phyloP scores from a whole-genome alignment of 2,329 filamentous ascomycete genomes.

The Ceratocystis smalleyi region DNA sequence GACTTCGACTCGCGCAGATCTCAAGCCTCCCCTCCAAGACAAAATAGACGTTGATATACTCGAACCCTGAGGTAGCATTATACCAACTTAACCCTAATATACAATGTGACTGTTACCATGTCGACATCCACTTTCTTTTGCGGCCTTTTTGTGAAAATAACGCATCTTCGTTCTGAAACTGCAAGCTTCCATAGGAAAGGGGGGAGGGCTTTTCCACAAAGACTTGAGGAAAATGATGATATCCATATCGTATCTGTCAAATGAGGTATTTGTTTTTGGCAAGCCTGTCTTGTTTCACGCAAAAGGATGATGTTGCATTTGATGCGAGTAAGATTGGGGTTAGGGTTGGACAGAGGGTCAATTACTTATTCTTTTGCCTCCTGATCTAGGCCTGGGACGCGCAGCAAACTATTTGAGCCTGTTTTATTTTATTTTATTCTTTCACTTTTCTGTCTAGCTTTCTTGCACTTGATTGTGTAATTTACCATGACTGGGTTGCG shows the following conservation, averaged over 20 bases:
- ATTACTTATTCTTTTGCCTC: background rate
- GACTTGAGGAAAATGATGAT: background rate
- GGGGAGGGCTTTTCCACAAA: background rate
- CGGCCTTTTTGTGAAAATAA: background rate
- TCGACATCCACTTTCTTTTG: background rate
- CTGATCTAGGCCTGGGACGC: background rate
- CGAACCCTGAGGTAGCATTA: too few species aligned
- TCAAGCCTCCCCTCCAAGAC: background rate
- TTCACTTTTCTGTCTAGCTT: too few species aligned
- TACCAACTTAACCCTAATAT: background rate
- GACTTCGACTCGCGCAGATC: background rate
- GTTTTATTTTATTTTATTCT: too few species aligned
- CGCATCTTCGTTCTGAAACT: background rate
- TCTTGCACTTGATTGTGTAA: too few species aligned
- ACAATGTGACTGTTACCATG: background rate
- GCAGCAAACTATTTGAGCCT: background rate
- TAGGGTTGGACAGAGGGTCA: background rate
- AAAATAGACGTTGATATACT: too few species aligned
- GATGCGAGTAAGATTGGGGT: background rate
- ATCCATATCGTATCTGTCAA: background rate
- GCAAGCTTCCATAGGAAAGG: background rate
- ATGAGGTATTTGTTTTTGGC: background rate
- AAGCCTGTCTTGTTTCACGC: background rate
- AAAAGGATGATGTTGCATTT: too few species aligned
- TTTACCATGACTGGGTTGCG: too few species aligned